Evolutionary conservation across 495 filamentous ascomycete species (phyloP).

Genomic region (Aspergillus homomorphus): DNA sequence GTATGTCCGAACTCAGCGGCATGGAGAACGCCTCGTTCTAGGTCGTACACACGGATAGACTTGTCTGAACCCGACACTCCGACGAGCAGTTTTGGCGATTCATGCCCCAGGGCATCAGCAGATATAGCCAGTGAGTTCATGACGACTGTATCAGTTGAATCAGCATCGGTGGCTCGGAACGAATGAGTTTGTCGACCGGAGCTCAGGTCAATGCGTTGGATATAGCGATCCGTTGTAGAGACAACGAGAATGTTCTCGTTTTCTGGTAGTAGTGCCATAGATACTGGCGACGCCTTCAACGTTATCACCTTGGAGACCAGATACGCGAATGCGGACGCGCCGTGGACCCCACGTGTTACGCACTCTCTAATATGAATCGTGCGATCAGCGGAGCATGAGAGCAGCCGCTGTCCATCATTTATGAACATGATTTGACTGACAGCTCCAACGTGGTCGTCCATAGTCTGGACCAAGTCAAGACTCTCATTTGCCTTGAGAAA

Average conservation of each 20-base stretch:
- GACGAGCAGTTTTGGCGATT: constrained; percentile 56
- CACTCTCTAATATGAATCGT: constrained; percentile 76
- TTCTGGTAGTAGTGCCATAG: constrained; percentile 67
- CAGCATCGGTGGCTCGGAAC: constrained; percentile 79
- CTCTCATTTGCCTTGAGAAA: constrained; percentile 59
- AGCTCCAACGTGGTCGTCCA: constrained; percentile 74
- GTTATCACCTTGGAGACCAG: constrained; percentile 71
- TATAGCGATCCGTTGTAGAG: constrained; percentile 77
- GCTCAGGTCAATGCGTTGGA: constrained; percentile 70
- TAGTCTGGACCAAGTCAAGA: constrained; percentile 64
- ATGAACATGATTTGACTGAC: constrained; percentile 63
- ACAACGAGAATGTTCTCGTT: constrained; percentile 61
- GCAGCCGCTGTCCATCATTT: constrained; percentile 61
- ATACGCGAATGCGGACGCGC: constrained; percentile 68
- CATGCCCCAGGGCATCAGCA: constrained; percentile 34
- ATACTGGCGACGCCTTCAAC: constrained; percentile 79
- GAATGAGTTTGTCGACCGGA: constrained; percentile 66
- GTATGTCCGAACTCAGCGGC: constrained; percentile 92
- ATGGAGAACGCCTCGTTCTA: constrained; percentile 69
- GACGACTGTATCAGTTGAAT: constrained; percentile 75
- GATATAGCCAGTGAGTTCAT: constrained; percentile 68
- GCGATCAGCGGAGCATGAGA: constrained; percentile 87
- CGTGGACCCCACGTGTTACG: constrained; percentile 61
- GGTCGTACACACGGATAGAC: constrained; percentile 85
- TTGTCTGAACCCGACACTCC: constrained; percentile 92